Conservation (phyloP, 164 flowering plant genomes). For the Nymphaea colorata region DNA sequence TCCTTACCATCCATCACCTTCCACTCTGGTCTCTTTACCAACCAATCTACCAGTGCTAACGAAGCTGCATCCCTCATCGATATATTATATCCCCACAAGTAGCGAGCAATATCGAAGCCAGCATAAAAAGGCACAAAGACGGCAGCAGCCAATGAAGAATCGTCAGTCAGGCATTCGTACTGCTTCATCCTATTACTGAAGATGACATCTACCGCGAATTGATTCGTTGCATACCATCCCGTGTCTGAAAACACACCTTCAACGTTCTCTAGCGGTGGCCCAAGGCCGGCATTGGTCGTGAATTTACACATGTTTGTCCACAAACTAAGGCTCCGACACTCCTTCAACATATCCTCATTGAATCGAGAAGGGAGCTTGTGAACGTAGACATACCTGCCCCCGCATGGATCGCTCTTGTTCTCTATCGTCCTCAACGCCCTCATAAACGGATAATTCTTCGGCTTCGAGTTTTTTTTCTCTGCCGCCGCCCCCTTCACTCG, state of each 20-base stretch:
- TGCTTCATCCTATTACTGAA: constrained; percentile 87
- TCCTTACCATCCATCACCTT: constrained; percentile 72
- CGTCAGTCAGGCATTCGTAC: constrained; percentile 74
- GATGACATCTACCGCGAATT: constrained; percentile 86
- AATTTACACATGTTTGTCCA: constrained; percentile 96
- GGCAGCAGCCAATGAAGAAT: constrained; percentile 86
- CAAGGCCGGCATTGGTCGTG: constrained; percentile 71
- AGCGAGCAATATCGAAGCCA: constrained; percentile 75
- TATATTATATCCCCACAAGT: constrained; percentile 78
- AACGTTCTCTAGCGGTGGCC: constrained; percentile 70
- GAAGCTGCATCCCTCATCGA: constrained; percentile 75
- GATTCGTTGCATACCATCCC: constrained; percentile 91
- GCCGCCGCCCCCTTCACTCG: not conserved
- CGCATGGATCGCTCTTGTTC: constrained; percentile 87
- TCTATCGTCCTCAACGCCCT: constrained; percentile 58
- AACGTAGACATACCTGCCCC: constrained; percentile 85
- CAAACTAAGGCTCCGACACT: constrained; percentile 54
- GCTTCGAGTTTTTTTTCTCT: not conserved
- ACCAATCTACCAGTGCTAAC: constrained; percentile 69
- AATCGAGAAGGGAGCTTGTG: constrained; percentile 78
- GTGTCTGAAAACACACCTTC: constrained; percentile 68
- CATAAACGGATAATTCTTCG: constrained; percentile 34
- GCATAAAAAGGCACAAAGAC: constrained; percentile 92
- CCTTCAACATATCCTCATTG: constrained; percentile 84
- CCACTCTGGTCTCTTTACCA: constrained; percentile 81